Evolutionary conservation across 768 basidiomycete species (phyloP), one percentile per base, ranked within the genome.

Genomic region (Kwoniella sp.): DNA sequence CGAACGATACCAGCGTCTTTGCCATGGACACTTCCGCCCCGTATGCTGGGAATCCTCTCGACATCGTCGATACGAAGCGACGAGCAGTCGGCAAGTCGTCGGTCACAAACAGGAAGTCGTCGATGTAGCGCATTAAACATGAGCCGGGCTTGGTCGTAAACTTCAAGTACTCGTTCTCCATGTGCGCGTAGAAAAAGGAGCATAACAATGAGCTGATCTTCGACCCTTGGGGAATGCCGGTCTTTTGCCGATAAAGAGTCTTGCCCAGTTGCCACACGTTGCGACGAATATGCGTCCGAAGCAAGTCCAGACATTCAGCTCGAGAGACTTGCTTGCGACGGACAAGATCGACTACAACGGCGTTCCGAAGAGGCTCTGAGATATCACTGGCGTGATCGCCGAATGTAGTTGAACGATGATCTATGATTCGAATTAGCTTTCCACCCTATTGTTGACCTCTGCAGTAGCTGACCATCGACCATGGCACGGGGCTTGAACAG

Each of bases 211-310:
- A 81, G 6, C 91, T 95, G n/a, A 98, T 76, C n/a, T 91, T 83
- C 2, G 92, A 96, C 19, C 95, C 95, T 73, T 99, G 95, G 0
- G 95, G 93, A 20, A 99, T 99, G 2, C 95, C 95, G 25, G 88
- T 81, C n/a, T 80, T 81, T 73, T 99, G 95, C 11, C 86, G 83
- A 69, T 86, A 65, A 5, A 58, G 44, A 42, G 57, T 55, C 28
- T 53, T 55, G 0, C 57, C 65, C 53, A 84, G 90, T 78, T 90
- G 93, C 62, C 96, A 89, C 8, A 96, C 83, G 57, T 96, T 96
- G 56, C 88, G 84, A 6, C 81, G 85, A 57, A 99, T 88, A 70
- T 99, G 93, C 60, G 91, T 87, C 60, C 86, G 81, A 0, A 98
- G 80, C 12, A 96, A 79, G 22, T 81, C 76, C 31, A 93, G 76